Evolutionary conservation across 177 flowering plant species (phyloP).

Genomic region (Vitis hybrid): DNA sequence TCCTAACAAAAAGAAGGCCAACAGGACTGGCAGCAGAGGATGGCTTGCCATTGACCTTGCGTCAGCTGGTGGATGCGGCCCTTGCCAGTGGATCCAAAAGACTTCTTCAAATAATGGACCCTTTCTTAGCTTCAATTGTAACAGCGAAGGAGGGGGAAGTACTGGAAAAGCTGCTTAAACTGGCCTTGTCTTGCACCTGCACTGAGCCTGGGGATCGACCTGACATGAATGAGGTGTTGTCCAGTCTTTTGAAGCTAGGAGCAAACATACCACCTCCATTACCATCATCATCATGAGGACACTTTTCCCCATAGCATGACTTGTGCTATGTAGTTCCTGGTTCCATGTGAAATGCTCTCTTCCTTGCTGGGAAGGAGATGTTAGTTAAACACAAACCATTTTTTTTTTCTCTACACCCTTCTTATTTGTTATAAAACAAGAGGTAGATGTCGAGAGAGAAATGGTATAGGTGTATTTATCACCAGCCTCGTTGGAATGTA

Average conservation of each 20-base stretch:
- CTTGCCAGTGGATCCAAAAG: conserved; percentile 33
- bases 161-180: conserved; percentile 38
- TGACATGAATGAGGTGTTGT: conserved; percentile 54
- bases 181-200: conserved; percentile 61
- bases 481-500: too few species aligned
- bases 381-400: too few species aligned
- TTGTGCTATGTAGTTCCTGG: too few species aligned
- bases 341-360: too few species aligned
- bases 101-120: conserved; percentile 51
- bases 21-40: conserved; percentile 54
- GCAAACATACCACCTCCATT: neutral
- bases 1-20: conserved; percentile 67
- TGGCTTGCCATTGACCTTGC: conserved; percentile 54
- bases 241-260: conserved; percentile 54
- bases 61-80: conserved; percentile 49
- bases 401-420: too few species aligned
- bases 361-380: too few species aligned
- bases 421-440: too few species aligned
- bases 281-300: too few species aligned
- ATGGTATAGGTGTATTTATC: too few species aligned
- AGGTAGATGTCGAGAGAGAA: too few species aligned
- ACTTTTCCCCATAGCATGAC: too few species aligned
- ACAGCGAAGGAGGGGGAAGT: conserved; percentile 28
- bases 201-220: conserved; percentile 57
- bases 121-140: conserved; percentile 28